Conservation (phyloP, 768 basidiomycete species). For the Cyathus striatus region DNA sequence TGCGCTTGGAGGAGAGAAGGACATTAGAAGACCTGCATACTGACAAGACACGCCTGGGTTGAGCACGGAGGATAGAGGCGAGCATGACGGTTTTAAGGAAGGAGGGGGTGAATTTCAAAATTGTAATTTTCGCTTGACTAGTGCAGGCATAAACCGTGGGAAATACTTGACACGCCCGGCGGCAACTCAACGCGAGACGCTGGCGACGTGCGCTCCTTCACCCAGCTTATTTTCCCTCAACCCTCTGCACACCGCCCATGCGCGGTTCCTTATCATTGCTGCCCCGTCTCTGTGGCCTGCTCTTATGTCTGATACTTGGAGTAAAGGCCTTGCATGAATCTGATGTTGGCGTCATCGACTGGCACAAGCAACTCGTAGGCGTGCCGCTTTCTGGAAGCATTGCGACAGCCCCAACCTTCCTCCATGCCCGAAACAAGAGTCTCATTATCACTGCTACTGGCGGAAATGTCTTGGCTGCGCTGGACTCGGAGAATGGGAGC, state of each 20-base stretch:
- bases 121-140: too few species aligned
- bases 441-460: constrained; percentile 62
- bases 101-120: constrained; percentile 3
- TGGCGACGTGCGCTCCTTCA: not conserved
- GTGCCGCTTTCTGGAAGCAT: constrained; percentile 52
- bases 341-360: constrained; percentile 81
- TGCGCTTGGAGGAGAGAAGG: too few species aligned
- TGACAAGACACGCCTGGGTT: too few species aligned
- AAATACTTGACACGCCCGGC: not conserved
- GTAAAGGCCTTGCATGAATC: constrained; percentile 55
- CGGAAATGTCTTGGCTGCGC: constrained; percentile 74
- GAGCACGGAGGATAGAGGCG: too few species aligned
- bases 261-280: not conserved
- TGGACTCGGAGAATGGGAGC: constrained; percentile 63
- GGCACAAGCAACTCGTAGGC: constrained; percentile 78
- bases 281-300: not conserved
- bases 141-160: not conserved
- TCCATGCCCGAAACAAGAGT: constrained; percentile 33
- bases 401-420: constrained; percentile 57
- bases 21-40: too few species aligned
- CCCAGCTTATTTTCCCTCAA: not conserved
- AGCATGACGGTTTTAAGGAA: too few species aligned
- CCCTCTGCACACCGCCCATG: not conserved
- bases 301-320: not conserved
- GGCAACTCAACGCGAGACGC: not conserved